Evolutionary conservation across 305 asterid genomes (phyloP).

Genomic region (Vinca major): DNA sequence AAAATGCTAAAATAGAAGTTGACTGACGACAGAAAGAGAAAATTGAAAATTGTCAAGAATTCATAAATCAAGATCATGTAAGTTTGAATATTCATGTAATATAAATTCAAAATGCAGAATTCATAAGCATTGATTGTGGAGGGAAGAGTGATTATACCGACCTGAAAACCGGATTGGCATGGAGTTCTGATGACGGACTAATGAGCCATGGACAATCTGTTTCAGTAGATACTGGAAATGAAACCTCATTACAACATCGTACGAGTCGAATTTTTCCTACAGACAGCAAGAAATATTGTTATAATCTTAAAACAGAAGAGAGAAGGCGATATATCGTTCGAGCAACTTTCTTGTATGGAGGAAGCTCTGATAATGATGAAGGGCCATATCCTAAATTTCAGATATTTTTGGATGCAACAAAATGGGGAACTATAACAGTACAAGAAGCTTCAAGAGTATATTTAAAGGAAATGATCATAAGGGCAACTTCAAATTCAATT

Average conservation of each 20-base stretch:
- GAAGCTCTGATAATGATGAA: conserved; percentile 29
- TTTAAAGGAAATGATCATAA: conserved; percentile 71
- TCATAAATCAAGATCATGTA: neutral
- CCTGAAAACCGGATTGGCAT: conserved; percentile 48
- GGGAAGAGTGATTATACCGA: conserved; percentile 57
- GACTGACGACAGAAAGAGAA: too few species aligned
- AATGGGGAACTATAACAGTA: conserved; percentile 73
- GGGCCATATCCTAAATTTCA: conserved; percentile 78
- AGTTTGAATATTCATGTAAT: neutral
- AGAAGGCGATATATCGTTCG: conserved; percentile 73
- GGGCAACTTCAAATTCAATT: conserved; percentile 63
- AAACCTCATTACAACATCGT: conserved; percentile 39
- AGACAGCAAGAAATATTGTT: conserved; percentile 67
- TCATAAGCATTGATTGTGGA: conserved; percentile 90
- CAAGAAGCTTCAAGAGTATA: conserved; percentile 62
- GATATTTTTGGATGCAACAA: conserved; percentile 79
- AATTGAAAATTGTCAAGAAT: too few species aligned
- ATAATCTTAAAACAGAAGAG: conserved; percentile 53
- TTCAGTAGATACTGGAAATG: conserved; percentile 28
- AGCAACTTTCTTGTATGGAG: conserved; percentile 84
- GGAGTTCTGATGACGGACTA: conserved; percentile 57
- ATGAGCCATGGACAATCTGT: conserved; percentile 45
- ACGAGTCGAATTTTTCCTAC: conserved; percentile 69
- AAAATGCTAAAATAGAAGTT: too few species aligned
- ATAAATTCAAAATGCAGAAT: conserved; percentile 48